Evolutionary conservation across 1,139 yeast genomes (phyloP), one percentile per base, ranked within the genome.

Genomic region (Komagataea norvegica): DNA sequence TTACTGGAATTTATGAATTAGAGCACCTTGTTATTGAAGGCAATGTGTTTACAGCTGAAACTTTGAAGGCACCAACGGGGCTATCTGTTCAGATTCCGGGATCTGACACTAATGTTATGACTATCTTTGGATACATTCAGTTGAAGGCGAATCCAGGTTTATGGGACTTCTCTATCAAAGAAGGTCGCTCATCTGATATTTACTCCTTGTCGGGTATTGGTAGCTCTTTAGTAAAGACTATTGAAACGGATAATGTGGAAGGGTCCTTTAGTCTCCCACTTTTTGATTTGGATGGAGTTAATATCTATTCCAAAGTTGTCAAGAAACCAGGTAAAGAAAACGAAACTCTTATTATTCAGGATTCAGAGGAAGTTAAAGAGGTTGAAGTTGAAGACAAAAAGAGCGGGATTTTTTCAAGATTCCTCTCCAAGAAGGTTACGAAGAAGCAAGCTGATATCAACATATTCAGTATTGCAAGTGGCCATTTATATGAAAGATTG

Each of bases 391-490:
- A 26, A n/a, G 39, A 38, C 5, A 41, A 30, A 6, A 29, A 21
- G 9, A 10, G 20, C 16, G 46, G 54, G 3, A 34, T 47, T 18
- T 33, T 49, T 5, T 33, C 48, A 10, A 40, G 40, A 6, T 37
- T 44, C 33, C 38, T 45, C 16, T 14, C 27, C 28, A 41, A 33
- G 14, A 34, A 30, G 21, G 37, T 43, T 10, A 14, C 16, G 4
- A 49, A 44, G 10, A 50, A 54, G 27, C 66, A 68, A 24, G 83
- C 89, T 0, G 83, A 77, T 16, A 74, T 89, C 37, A 86, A 91
- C 57, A 79, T 89, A 26, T 88, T 87, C 58, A 73, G 94, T 0
- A 79, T 87, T 25, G 89, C 95, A 0, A 76, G 88, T 44, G 95
- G 95, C 0, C 82, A 74, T 39, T 59, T 77, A 26, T 86, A 88